Percentiles rank a stretch among this genome's conserved stretches.
phyloP scores from a whole-genome alignment of 257 asterid genomes.

The Petunia secreta region DNA sequence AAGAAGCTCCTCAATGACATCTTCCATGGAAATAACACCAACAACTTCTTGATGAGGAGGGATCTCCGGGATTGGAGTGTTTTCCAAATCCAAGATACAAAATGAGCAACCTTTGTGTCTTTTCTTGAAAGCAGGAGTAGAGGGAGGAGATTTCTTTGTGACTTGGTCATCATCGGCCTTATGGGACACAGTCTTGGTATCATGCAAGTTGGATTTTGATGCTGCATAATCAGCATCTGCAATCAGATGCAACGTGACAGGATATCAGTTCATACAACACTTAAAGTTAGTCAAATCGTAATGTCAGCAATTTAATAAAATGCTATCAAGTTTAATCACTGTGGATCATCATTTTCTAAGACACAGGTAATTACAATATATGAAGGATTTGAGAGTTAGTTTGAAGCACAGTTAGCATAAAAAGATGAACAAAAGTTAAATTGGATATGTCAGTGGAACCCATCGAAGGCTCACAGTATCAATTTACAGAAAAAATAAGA shows the following conservation, averaged over 20 bases:
- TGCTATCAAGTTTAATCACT: not conserved
- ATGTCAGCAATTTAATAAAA: not conserved
- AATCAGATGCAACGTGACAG: conserved; percentile 12
- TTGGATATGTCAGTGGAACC: not conserved
- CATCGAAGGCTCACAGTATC: not conserved
- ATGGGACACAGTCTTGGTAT: conserved; percentile 38
- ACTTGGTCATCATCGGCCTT: conserved; percentile 51
- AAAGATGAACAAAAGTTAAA: not conserved
- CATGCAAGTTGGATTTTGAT: conserved; percentile 42
- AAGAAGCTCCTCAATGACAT: conserved; percentile 99
- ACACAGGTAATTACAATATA: not conserved
- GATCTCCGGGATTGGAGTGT: conserved; percentile 74
- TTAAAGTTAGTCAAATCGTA: not conserved
- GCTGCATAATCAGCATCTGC: conserved; percentile 54
- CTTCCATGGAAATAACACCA: conserved; percentile 97
- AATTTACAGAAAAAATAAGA: conserved; percentile 2
- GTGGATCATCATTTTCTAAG: not conserved
- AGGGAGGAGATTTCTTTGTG: conserved; percentile 68
- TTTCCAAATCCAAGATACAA: conserved; percentile 90
- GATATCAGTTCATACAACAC: not conserved
- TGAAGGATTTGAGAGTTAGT: not conserved
- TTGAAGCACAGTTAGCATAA: conserved; percentile 6
- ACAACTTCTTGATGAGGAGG: conserved; percentile 79
- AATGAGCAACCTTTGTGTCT: conserved; percentile 88
- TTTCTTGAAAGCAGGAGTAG: conserved; percentile 94